phyloP scores from a whole-genome alignment of 1,284 basidiomycete species.

The Gymnopus androsaceus region DNA sequence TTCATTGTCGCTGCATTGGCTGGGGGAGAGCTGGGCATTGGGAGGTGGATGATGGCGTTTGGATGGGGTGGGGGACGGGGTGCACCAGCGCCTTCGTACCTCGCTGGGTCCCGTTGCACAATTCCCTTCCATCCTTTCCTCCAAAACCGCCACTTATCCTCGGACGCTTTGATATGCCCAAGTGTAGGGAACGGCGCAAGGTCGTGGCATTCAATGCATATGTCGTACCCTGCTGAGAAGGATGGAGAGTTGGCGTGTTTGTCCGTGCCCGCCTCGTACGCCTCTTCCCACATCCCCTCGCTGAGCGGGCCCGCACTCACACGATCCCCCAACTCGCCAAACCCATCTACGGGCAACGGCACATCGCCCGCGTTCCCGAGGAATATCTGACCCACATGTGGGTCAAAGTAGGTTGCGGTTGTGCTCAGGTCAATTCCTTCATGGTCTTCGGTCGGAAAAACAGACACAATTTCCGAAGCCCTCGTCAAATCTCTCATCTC shows the following conservation, averaged over 20 bases:
- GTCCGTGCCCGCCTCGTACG: too few relatives aligned
- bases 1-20: conserved; percentile 49
- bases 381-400: conserved; percentile 64
- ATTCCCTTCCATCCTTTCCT: conserved; percentile 51
- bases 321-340: conserved; percentile 4
- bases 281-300: background rate
- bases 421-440: conserved; percentile 23
- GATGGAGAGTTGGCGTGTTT: too few relatives aligned
- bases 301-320: too few relatives aligned
- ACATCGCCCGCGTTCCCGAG: conserved; percentile 82
- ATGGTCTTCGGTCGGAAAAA: conserved; percentile 31
- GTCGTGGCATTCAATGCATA: conserved; percentile 88
- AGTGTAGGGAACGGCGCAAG: conserved; percentile 66
- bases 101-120: conserved; percentile 21
- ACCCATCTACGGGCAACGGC: conserved; percentile 43
- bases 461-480: conserved; percentile 75
- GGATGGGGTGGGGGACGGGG: conserved; percentile 70
- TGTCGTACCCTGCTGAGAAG: conserved; percentile 71
- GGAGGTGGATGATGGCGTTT: conserved; percentile 69
- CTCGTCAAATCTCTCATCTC: conserved; percentile 89
- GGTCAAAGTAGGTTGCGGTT: conserved; percentile 51
- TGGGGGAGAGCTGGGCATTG: conserved; percentile 68
- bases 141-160: conserved; percentile 67
- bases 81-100: conserved; percentile 35
- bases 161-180: conserved; percentile 65